Base-by-base conservation (phyloP, 75 land plant species). In the Chamaecyparis obtusa region DNA sequence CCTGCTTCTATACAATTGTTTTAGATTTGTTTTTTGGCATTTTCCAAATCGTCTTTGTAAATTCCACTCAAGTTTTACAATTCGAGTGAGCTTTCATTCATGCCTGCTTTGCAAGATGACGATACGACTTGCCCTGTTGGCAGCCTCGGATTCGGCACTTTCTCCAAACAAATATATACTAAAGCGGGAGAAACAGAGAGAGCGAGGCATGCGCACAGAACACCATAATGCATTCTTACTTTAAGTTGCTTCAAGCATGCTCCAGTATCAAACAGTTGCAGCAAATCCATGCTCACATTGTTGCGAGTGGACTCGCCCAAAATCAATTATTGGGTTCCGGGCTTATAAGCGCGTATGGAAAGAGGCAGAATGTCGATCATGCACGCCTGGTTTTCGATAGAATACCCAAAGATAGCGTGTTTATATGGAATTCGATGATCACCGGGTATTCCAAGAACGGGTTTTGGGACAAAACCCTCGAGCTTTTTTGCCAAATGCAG, bases 361-460 rank as follows among this genome's bases (percentile, higher is more conserved):
- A 54, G 74, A 17, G 36, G n/a, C 72, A 51, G 13, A 19, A 39
- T 37, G 15, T 43, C 3, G 33, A 11, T 11, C 2, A 64, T 35
- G 85, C 85, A 85, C 37, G 72, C n/a, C n/a, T 54, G 27, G 39
- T 85, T 56, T 67, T 85, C 7, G 16, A 60, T 6, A 19, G 21
- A 64, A 33, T 35, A 21, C 77, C 85, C 27, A 30, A 35, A 32
- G 14, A 9, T 30, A 85, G 72, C 30, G 85, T 37, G 43, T 17
- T 85, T 36, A 13, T 60, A 33, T 85, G 75, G 85, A 85, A 60
- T 85, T 24, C 85, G 9, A 51, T 85, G 85, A 64, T 85, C 30
- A 37, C 24, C 4, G 85, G 13, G 35, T 85, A 56, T 85, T 85
- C 71, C 3, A 85, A 32, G 15, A 32, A 60, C 35, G 85, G 75